Evolutionary conservation across 2,329 filamentous ascomycete genomes (phyloP).

Genomic region (Phialophora tarda): DNA sequence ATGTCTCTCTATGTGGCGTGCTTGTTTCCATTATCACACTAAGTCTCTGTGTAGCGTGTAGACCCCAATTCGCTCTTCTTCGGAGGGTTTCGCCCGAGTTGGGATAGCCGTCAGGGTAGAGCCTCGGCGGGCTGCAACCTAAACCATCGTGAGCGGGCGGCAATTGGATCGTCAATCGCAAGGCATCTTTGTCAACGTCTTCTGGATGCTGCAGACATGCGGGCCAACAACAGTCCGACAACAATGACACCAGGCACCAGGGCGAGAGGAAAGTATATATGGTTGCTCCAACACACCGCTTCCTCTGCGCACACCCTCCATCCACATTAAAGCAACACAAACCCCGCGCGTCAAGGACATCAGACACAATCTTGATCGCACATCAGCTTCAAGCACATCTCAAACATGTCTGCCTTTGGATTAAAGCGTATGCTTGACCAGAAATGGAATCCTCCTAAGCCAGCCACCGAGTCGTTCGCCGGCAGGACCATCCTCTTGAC

Average conservation of each 20-base stretch:
- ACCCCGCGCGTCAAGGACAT: neutral
- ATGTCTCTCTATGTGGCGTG: too few species aligned
- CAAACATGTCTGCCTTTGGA: conserved; percentile 16
- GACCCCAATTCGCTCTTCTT: neutral
- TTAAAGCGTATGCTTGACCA: conserved; percentile 25
- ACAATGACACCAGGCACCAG: neutral
- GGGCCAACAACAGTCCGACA: neutral
- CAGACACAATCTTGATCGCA: neutral
- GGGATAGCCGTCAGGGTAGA: neutral
- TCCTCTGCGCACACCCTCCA: neutral
- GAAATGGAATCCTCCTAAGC: conserved; percentile 33
- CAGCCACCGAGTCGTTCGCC: conserved; percentile 49
- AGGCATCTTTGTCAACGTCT: neutral
- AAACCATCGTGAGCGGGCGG: neutral
- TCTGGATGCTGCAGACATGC: neutral
- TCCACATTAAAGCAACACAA: neutral
- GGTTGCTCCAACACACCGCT: neutral
- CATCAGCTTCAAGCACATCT: neutral
- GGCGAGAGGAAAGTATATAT: neutral
- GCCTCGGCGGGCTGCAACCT: neutral
- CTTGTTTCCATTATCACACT: neutral
- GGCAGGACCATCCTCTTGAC: conserved; percentile 57
- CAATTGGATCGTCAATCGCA: neutral
- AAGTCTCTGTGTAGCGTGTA: neutral
- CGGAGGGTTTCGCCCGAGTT: neutral